Conservation (phyloP, 768 basidiomycete species). For the Psilocybe subaeruginosa region DNA sequence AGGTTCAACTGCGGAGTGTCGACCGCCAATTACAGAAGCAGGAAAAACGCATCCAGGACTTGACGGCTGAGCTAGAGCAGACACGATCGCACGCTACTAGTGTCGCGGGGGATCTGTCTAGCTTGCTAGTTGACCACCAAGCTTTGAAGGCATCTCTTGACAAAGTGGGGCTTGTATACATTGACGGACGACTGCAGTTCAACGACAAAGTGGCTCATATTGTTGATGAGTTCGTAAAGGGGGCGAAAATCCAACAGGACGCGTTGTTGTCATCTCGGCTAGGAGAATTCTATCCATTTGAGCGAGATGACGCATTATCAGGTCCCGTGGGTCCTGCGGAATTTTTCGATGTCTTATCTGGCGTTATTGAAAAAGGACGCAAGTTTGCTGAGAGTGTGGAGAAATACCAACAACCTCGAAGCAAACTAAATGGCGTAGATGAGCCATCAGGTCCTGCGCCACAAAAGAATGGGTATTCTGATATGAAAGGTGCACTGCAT, state of each 20-base stretch:
- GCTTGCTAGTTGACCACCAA: slow-evolving; percentile 9
- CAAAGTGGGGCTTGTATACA: slow-evolving; percentile 15
- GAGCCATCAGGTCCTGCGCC: background rate
- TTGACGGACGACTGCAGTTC: slow-evolving; percentile 11
- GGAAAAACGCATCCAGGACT: background rate
- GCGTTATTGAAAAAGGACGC: slow-evolving; percentile 6
- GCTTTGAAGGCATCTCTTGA: slow-evolving; percentile 7
- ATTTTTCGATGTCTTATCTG: slow-evolving; percentile 11
- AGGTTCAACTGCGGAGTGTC: background rate
- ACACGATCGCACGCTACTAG: background rate
- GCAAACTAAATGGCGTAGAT: background rate
- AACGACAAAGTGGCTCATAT: slow-evolving; percentile 9
- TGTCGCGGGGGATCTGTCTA: background rate
- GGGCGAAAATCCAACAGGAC: slow-evolving; percentile 8
- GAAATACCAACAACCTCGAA: background rate
- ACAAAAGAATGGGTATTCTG: background rate
- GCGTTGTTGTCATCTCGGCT: background rate
- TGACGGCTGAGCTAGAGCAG: background rate
- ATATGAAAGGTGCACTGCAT: background rate
- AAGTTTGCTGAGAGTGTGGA: slow-evolving; percentile 4
- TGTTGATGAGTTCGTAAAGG: slow-evolving; percentile 16
- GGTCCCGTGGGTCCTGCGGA: slow-evolving; percentile 4
- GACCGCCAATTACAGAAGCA: background rate
- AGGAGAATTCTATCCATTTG: background rate
- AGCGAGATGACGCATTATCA: background rate